These are phyloP conservation scores for Rhipidocladum racemiflorum DNA, from an alignment of 176 grass and related monocot species.

Conservation along the genomic window DNA sequence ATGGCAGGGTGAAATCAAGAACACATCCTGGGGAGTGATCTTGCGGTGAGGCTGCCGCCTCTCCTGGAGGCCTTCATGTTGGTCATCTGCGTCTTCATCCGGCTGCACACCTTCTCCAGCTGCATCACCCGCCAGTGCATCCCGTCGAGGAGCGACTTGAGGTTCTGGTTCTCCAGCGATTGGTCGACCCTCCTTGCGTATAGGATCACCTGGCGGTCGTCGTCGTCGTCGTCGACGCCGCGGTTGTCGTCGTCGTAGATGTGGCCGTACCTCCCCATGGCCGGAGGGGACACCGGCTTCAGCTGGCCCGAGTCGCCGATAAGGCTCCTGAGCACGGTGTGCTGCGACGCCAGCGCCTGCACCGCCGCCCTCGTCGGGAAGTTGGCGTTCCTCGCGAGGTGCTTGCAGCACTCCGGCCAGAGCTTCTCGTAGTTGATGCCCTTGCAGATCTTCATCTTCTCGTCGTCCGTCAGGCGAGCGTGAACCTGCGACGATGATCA, in stretches of 20 bases:
- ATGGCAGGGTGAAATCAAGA: conserved; percentile 47
- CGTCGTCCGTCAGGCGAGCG: conserved; percentile 55
- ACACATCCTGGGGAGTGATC: conserved; percentile 91
- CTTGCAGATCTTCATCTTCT: conserved; percentile 88
- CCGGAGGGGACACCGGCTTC: conserved; percentile 13
- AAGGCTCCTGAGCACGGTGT: conserved; percentile 70
- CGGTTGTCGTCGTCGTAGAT: not conserved
- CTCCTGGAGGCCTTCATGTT: conserved; percentile 62
- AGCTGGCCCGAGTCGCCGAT: conserved; percentile 49
- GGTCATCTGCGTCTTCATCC: conserved; percentile 84
- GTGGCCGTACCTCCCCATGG: conserved; percentile 1
- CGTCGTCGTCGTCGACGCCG: conserved; percentile 2
- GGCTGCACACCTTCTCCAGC: conserved; percentile 78
- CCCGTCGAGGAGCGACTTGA: conserved; percentile 70
- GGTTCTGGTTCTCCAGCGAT: conserved; percentile 76
- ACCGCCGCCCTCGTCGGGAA: conserved; percentile 85
- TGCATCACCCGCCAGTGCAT: conserved; percentile 92
- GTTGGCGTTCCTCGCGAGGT: conserved; percentile 59
- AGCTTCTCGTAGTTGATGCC: conserved; percentile 92
- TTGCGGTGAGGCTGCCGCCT: conserved; percentile 18
- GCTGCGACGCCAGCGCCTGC: conserved; percentile 84
- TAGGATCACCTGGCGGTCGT: conserved; percentile 59
- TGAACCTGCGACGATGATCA: conserved; percentile 56
- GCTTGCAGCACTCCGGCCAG: conserved; percentile 81
- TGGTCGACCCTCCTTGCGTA: conserved; percentile 71